phyloP scores from a whole-genome alignment of 1,284 basidiomycete species.

The Irpex rosettiformis region DNA sequence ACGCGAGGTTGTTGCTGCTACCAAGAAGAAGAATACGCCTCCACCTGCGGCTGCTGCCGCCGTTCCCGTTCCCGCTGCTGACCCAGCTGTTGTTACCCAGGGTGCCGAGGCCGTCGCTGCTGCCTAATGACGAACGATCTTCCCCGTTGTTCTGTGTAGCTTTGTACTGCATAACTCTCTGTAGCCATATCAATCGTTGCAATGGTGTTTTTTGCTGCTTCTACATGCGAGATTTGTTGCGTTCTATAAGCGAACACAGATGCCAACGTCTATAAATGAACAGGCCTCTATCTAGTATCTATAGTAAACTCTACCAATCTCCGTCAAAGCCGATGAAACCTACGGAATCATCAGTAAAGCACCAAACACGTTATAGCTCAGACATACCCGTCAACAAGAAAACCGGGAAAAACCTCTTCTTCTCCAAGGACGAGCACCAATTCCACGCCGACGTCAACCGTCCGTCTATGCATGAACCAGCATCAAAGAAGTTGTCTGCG shows the following conservation, averaged over 20 bases:
- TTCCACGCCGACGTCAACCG: conserved; percentile 83
- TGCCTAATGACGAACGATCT: conserved; percentile 12
- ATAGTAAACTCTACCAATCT: conserved; percentile 53
- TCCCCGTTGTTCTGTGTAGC: conserved; percentile 4
- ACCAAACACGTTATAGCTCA: neutral
- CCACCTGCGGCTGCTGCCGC: conserved; percentile 15
- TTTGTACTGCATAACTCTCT: neutral
- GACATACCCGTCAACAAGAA: conserved; percentile 70
- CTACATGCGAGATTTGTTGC: neutral
- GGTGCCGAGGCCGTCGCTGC: conserved; percentile 23
- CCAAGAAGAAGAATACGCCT: conserved; percentile 42
- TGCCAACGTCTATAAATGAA: neutral
- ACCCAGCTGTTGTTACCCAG: conserved; percentile 18
- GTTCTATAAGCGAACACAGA: no score
- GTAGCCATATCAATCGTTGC: neutral
- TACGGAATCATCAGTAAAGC: conserved; percentile 22
- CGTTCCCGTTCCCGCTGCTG: conserved; percentile 15
- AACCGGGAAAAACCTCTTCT: conserved; percentile 76
- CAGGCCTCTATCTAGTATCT: neutral
- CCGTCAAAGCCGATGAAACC: conserved; percentile 83
- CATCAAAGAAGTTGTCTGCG: conserved; percentile 78
- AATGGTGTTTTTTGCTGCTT: neutral
- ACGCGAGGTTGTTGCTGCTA: conserved; percentile 62
- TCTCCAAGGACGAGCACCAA: conserved; percentile 79
- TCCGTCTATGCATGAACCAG: conserved; percentile 55